phyloP scores from a whole-genome alignment of 1,139 yeast genomes.

The Kazachstania sp. region DNA sequence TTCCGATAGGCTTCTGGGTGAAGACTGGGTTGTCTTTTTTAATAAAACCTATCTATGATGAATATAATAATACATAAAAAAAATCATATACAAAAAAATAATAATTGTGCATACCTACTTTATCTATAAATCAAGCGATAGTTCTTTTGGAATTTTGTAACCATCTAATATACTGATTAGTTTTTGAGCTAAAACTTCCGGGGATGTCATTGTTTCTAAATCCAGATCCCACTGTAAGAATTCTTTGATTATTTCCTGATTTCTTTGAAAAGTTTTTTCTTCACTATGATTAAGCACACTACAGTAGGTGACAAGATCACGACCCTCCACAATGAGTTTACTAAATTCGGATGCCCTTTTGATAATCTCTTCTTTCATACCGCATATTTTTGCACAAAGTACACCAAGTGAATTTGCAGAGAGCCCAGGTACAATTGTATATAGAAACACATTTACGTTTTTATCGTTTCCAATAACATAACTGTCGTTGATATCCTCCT shows the following conservation, averaged over 20 bases:
- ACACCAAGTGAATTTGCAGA: slow-evolving; percentile 34
- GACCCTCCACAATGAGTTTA: slow-evolving; percentile 14
- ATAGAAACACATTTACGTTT: slow-evolving; percentile 8
- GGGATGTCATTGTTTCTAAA: slow-evolving; percentile 9
- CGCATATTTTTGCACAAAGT: slow-evolving; percentile 35
- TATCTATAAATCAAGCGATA: not conserved
- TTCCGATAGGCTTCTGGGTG: no score
- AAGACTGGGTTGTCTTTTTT: not conserved
- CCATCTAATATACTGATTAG: slow-evolving; percentile 3
- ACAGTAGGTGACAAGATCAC: slow-evolving; percentile 16
- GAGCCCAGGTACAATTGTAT: slow-evolving; percentile 30
- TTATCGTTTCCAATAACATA: not conserved
- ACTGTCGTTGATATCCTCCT: not conserved
- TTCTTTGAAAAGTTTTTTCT: slow-evolving; percentile 11
- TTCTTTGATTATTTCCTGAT: slow-evolving; percentile 25
- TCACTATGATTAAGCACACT: slow-evolving; percentile 15
- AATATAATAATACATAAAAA: not conserved
- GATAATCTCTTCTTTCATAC: slow-evolving; percentile 28
- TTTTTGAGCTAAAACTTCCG: slow-evolving; percentile 9
- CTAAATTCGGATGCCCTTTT: slow-evolving; percentile 28
- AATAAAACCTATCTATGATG: not conserved
- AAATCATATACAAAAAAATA: not conserved
- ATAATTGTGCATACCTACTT: not conserved
- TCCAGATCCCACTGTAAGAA: slow-evolving; percentile 31
- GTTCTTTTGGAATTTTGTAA: not conserved